Conservation (phyloP, 2,329 filamentous ascomycete genomes). For the Aspergillus udagawae region DNA sequence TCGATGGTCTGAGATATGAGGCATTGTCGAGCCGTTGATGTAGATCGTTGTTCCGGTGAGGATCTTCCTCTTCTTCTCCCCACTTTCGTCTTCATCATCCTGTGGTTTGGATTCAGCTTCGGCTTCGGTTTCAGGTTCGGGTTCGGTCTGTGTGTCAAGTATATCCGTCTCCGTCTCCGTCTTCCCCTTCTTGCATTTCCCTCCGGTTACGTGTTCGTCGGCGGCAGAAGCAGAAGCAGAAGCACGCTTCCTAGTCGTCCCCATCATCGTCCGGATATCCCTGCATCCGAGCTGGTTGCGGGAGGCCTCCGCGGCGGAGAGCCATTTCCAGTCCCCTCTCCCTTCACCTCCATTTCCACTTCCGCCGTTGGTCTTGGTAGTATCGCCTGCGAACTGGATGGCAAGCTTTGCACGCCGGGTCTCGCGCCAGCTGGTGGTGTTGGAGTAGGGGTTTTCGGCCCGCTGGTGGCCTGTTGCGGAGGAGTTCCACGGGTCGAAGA, state of each 20-base stretch:
- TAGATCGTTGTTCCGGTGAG: conserved; percentile 70
- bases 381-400: conserved; percentile 57
- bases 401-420: conserved; percentile 66
- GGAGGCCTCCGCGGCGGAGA: conserved; percentile 22
- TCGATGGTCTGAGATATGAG: conserved; percentile 77
- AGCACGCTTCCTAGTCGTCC: conserved; percentile 20
- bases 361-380: conserved; percentile 37
- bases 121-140: too few relatives aligned
- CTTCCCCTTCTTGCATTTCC: too few relatives aligned
- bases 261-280: conserved; percentile 39
- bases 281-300: conserved; percentile 26
- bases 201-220: conserved; percentile 52
- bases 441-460: conserved; percentile 62
- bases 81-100: too few relatives aligned
- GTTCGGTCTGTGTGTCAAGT: too few relatives aligned
- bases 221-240: too few relatives aligned
- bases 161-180: too few relatives aligned
- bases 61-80: too few relatives aligned
- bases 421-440: conserved; percentile 66
- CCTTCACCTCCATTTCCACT: conserved; percentile 22
- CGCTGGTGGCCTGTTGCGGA: conserved; percentile 74
- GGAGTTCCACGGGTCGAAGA: conserved; percentile 55
- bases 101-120: too few relatives aligned
- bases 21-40: conserved; percentile 82
- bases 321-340: conserved; percentile 49